These are phyloP conservation scores for Amanita brunnescens DNA, from an alignment of 768 basidiomycete species.

Conservation along the genomic window DNA sequence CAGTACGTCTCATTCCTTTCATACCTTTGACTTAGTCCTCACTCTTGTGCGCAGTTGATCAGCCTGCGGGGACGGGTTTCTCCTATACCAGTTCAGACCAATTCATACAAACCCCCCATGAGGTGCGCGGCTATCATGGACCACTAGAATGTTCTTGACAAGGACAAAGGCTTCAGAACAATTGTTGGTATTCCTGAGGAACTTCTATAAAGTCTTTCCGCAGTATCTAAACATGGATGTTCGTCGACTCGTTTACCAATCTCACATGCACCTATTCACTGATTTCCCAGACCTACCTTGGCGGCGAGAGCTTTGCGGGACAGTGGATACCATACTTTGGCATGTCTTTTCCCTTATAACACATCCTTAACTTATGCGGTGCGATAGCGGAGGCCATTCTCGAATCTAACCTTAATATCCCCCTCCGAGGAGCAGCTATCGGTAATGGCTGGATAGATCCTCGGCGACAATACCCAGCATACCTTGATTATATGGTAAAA, in stretches of 20 bases:
- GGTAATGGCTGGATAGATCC: constrained; percentile 99
- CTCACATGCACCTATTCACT: constrained; percentile 1
- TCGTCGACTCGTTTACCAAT: constrained; percentile 22
- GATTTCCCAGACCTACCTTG: constrained; percentile 73
- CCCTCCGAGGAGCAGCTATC: constrained; percentile 76
- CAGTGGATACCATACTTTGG: constrained; percentile 98
- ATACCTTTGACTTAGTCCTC: background rate
- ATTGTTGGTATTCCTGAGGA: constrained; percentile 73
- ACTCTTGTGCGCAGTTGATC: constrained; percentile 64
- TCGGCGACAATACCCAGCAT: constrained; percentile 80
- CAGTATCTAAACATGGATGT: constrained; percentile 81
- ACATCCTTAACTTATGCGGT: background rate
- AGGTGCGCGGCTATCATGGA: constrained; percentile 28
- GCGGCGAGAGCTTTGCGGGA: constrained; percentile 94
- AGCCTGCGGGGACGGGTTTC: constrained; percentile 93
- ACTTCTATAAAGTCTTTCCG: constrained; percentile 89
- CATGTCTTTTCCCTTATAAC: constrained; percentile 18
- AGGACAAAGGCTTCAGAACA: constrained; percentile 60
- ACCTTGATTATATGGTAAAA: constrained; percentile 77
- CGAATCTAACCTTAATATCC: constrained; percentile 45
- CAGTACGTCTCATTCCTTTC: constrained; percentile 41
- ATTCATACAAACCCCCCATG: constrained; percentile 71
- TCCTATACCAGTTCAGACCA: constrained; percentile 83
- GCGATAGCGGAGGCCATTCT: constrained; percentile 68
- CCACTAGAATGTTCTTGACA: background rate